Conservation (phyloP, 352 stramenopile genomes). For the Globisporangium iwayamae region DNA sequence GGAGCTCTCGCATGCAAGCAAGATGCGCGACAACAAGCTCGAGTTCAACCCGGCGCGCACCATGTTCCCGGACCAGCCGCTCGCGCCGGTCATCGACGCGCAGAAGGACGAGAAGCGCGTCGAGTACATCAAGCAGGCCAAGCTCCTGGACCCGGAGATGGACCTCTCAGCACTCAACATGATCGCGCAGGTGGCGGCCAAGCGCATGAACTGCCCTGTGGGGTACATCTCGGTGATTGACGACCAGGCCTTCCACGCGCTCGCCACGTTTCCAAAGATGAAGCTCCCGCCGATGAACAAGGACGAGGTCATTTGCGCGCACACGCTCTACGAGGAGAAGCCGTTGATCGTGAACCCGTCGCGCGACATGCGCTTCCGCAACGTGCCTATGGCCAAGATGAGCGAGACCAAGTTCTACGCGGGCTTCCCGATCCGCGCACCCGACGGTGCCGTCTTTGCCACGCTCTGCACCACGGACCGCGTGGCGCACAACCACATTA, state of each 20-base stretch:
- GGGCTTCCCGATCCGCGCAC: conserved; percentile 48
- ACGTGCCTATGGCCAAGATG: conserved; percentile 40
- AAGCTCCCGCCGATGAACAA: conserved; percentile 18
- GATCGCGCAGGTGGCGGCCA: conserved; percentile 43
- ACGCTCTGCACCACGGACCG: conserved; percentile 47
- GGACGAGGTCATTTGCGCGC: conserved; percentile 44
- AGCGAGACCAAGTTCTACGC: conserved; percentile 56
- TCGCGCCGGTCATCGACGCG: conserved; percentile 31
- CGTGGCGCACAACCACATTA: conserved; percentile 43
- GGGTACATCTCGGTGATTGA: conserved; percentile 61
- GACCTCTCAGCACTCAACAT: conserved; percentile 44
- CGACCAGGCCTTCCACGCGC: conserved; percentile 38
- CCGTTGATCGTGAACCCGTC: conserved; percentile 53
- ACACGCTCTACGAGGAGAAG: conserved; percentile 53
- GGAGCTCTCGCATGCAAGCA: neutral
- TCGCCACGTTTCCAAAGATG: conserved; percentile 4
- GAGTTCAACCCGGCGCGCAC: conserved; percentile 32
- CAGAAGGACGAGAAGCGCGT: conserved; percentile 45
- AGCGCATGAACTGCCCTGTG: conserved; percentile 44
- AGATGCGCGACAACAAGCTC: conserved; percentile 39
- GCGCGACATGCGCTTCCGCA: conserved; percentile 51
- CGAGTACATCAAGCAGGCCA: conserved; percentile 35
- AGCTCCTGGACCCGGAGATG: conserved; percentile 25
- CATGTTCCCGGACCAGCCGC: conserved; percentile 30
- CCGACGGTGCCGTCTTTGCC: conserved; percentile 43